Conservation (phyloP, 2,329 filamentous ascomycete genomes). For the Tolypocladium sp. region DNA sequence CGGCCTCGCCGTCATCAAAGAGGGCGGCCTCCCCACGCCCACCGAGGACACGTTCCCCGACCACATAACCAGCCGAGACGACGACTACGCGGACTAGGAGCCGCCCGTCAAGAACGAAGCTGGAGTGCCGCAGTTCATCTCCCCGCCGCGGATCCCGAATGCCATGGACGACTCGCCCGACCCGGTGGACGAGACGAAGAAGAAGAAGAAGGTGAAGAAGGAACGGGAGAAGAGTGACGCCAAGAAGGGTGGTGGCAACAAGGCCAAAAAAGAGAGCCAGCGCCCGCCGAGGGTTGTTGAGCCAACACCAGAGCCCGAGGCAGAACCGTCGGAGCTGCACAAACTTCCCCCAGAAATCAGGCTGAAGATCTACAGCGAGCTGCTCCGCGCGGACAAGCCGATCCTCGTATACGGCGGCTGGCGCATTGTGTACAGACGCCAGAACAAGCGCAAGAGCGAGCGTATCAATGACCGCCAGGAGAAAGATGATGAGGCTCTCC, state of each 20-base stretch:
- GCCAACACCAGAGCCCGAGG: neutral
- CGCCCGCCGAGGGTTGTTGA: neutral
- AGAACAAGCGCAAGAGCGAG: neutral
- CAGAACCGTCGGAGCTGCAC: slow-evolving; percentile 1
- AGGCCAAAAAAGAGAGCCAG: neutral
- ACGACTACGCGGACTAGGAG: neutral
- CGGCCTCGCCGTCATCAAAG: neutral
- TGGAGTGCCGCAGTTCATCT: neutral
- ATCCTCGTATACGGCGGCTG: slow-evolving; percentile 25
- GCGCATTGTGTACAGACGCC: slow-evolving; percentile 19
- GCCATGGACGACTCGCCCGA: neutral
- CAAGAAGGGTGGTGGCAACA: neutral
- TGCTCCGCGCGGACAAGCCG: slow-evolving; percentile 20
- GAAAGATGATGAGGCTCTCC: slow-evolving; percentile 7
- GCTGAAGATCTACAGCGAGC: slow-evolving; percentile 17
- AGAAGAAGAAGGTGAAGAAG: neutral
- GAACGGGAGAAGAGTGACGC: neutral
- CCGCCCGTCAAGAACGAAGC: neutral
- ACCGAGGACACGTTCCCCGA: neutral
- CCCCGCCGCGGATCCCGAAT: neutral
- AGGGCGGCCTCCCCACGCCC: neutral
- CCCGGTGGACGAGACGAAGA: neutral
- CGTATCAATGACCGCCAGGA: neutral
- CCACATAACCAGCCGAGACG: neutral
- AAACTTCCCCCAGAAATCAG: slow-evolving; percentile 20